phyloP scores from a whole-genome alignment of 805 yeast species.

The Metschnikowia proteae region DNA sequence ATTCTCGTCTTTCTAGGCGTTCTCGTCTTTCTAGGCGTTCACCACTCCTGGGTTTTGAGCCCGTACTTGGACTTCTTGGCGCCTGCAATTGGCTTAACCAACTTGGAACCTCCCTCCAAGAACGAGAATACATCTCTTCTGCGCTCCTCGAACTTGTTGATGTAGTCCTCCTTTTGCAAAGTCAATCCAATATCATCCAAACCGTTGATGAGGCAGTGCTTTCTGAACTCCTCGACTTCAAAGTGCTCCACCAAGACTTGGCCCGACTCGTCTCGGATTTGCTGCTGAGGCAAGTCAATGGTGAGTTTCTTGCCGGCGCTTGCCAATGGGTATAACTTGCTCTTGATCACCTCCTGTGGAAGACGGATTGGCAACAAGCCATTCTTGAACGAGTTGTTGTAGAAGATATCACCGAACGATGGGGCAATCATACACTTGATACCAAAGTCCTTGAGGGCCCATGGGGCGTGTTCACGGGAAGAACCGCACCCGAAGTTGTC shows the following conservation, averaged over 20 bases:
- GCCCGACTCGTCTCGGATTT: slow-evolving; percentile 62
- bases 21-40: slow-evolving; percentile 1
- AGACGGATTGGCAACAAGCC: slow-evolving; percentile 90
- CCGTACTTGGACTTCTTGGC: slow-evolving; percentile 67
- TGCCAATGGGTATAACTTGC: slow-evolving; percentile 78
- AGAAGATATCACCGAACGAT: slow-evolving; percentile 96
- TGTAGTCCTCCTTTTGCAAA: slow-evolving; percentile 78
- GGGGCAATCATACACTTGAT: slow-evolving; percentile 95
- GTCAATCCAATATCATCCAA: slow-evolving; percentile 97
- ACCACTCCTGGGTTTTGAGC: slow-evolving; percentile 74
- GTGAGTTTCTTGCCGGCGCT: slow-evolving; percentile 65
- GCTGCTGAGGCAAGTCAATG: slow-evolving; percentile 84
- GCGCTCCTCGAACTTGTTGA: slow-evolving; percentile 65
- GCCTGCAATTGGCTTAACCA: slow-evolving; percentile 62
- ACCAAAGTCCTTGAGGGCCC: slow-evolving; percentile 98
- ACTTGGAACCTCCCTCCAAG: slow-evolving; percentile 82
- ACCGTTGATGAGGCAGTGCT: slow-evolving; percentile 91
- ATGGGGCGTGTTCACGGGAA: slow-evolving; percentile 98
- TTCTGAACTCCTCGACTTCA: slow-evolving; percentile 87
- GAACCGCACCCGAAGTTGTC: slow-evolving; percentile 99
- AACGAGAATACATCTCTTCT: slow-evolving; percentile 84
- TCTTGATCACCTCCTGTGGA: slow-evolving; percentile 69
- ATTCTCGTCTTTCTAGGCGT: too few relatives aligned
- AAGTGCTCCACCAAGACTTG: slow-evolving; percentile 73
- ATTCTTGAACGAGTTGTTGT: slow-evolving; percentile 95